These are phyloP conservation scores for Cyclotella atomus DNA, from an alignment of 108 stramenopile genomes.

Conservation along the genomic window DNA sequence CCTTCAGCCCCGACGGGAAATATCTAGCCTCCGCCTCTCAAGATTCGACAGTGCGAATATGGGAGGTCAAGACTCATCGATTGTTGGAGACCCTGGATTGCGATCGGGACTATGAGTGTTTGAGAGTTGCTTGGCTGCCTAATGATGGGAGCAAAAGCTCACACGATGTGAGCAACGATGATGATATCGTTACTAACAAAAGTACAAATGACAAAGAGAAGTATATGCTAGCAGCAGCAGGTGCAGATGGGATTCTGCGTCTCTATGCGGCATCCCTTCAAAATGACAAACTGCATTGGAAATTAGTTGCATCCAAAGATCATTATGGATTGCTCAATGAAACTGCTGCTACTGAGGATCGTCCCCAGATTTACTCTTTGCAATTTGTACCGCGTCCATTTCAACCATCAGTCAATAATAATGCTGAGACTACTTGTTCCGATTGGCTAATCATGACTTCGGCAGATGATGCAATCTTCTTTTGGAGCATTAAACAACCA, in stretches of 20 bases:
- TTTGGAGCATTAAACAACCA: slow-evolving; percentile 67
- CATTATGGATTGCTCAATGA: slow-evolving; percentile 37
- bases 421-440: slow-evolving; percentile 13
- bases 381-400: slow-evolving; percentile 66
- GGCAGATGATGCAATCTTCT: slow-evolving; percentile 78
- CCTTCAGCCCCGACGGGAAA: slow-evolving; percentile 71
- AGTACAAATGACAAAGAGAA: slow-evolving; percentile 15
- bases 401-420: not conserved
- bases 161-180: slow-evolving; percentile 29
- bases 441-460: slow-evolving; percentile 82
- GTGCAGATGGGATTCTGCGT: slow-evolving; percentile 58
- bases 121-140: slow-evolving; percentile 75
- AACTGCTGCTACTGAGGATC: slow-evolving; percentile 52
- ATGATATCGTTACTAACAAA: not conserved
- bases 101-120: slow-evolving; percentile 66
- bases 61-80: slow-evolving; percentile 60
- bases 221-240: slow-evolving; percentile 53
- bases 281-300: slow-evolving; percentile 29
- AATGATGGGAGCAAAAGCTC: not conserved
- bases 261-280: slow-evolving; percentile 33
- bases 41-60: slow-evolving; percentile 77
- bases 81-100: slow-evolving; percentile 65
- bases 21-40: slow-evolving; percentile 83
- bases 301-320: slow-evolving; percentile 40
- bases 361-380: slow-evolving; percentile 81